A percentile compares a stretch with the other conserved stretches of the same genome.
These are phyloP conservation scores for Thielaviopsis punctulata DNA, from an alignment of 2,329 filamentous ascomycete genomes.

Conservation along the genomic window DNA sequence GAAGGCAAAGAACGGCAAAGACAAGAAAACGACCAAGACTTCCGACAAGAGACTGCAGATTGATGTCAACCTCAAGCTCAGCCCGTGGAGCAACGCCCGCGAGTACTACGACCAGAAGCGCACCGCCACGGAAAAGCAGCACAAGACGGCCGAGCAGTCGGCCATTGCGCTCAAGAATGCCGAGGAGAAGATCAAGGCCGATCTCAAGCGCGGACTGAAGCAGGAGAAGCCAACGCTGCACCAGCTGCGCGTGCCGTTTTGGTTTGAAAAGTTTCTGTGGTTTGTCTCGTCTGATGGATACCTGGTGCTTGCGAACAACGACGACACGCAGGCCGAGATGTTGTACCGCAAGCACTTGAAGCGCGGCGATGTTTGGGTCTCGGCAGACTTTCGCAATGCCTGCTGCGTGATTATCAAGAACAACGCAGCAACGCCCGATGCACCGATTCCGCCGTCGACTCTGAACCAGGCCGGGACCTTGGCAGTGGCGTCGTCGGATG, in stretches of 20 bases:
- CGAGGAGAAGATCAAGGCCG: constrained; percentile 11
- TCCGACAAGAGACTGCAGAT: constrained; percentile 45
- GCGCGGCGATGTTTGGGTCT: constrained; percentile 81
- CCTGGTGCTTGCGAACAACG: constrained; percentile 74
- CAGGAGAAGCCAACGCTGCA: constrained; percentile 79
- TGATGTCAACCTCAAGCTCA: constrained; percentile 69
- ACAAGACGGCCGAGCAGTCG: constrained; percentile 71
- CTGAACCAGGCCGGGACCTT: constrained; percentile 78
- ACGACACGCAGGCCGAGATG: constrained; percentile 77
- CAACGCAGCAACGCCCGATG: constrained; percentile 55
- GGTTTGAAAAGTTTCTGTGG: constrained; percentile 96
- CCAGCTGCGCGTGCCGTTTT: constrained; percentile 66
- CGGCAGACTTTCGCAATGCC: constrained; percentile 75
- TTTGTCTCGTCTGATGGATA: constrained; percentile 95
- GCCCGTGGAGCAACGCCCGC: constrained; percentile 76
- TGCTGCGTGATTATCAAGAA: constrained; percentile 85
- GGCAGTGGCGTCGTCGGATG: constrained; percentile 67
- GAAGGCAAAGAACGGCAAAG: constrained; percentile 14
- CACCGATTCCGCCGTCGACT: constrained; percentile 80
- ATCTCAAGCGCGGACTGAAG: constrained; percentile 51
- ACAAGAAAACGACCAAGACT: constrained; percentile 22
- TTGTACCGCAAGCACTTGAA: constrained; percentile 75
- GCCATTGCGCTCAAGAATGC: constrained; percentile 72
- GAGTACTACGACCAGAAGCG: constrained; percentile 88
- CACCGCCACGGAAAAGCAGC: constrained; percentile 66